A percentile compares a stretch with the other conserved stretches of the same genome.
Conservation (phyloP, 2,329 filamentous ascomycete genomes). For the Talaromyces sp. region DNA sequence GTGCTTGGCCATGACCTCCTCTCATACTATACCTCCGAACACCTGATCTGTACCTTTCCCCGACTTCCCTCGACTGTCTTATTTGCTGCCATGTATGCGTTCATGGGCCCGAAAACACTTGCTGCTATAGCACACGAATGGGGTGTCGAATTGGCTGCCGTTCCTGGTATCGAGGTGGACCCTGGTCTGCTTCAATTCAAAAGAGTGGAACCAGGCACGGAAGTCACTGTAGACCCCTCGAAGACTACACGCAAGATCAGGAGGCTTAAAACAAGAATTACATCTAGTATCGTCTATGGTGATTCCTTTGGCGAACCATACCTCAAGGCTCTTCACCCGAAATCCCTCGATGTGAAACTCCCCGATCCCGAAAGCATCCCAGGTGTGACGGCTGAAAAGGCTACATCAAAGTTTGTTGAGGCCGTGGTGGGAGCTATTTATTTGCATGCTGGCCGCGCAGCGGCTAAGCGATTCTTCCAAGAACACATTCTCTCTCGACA, state of each 20-base stretch:
- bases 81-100: slow-evolving; percentile 80
- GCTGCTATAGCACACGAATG: slow-evolving; percentile 72
- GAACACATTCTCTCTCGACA: slow-evolving; percentile 78
- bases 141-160: slow-evolving; percentile 85
- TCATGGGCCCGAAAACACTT: slow-evolving; percentile 70
- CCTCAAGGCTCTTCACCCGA: slow-evolving; percentile 25
- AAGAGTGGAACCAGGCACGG: slow-evolving; percentile 41
- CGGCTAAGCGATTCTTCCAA: slow-evolving; percentile 76
- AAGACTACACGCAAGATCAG: slow-evolving; percentile 41
- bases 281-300: slow-evolving; percentile 72
- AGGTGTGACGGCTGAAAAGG: slow-evolving; percentile 50
- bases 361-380: slow-evolving; percentile 14
- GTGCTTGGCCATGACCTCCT: slow-evolving; percentile 78
- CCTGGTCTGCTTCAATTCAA: slow-evolving; percentile 81
- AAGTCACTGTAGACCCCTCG: slow-evolving; percentile 33
- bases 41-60: slow-evolving; percentile 81
- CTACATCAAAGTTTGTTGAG: slow-evolving; percentile 72
- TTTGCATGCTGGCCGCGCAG: slow-evolving; percentile 71
- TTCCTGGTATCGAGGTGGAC: slow-evolving; percentile 86
- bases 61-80: slow-evolving; percentile 85
- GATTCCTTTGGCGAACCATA: slow-evolving; percentile 74
- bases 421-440: slow-evolving; percentile 82
- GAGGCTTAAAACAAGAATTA: slow-evolving; percentile 65
- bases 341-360: slow-evolving; percentile 15
- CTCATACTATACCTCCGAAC: slow-evolving; percentile 83